These are phyloP conservation scores for Testicularia cyperi DNA, from an alignment of 1,284 basidiomycete species.

Conservation along the genomic window DNA sequence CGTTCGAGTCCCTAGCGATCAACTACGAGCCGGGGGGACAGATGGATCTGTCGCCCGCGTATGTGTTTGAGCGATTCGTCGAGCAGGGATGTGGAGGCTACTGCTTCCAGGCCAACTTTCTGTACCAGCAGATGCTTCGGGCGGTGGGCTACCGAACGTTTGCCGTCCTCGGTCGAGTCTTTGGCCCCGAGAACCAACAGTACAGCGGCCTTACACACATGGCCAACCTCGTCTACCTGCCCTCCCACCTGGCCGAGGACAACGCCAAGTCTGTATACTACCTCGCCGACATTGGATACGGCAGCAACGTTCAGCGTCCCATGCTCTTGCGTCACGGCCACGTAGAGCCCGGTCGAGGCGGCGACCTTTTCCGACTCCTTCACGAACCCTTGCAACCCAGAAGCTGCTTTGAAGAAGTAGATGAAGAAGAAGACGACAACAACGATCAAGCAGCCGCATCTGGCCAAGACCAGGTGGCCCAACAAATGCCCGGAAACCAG, in stretches of 20 bases:
- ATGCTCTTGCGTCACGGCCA: constrained; percentile 18
- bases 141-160: constrained; percentile 11
- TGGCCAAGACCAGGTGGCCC: not conserved
- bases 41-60: constrained; percentile 2
- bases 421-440: not conserved
- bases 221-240: constrained; percentile 17
- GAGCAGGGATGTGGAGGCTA: constrained; percentile 10
- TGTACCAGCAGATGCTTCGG: constrained; percentile 21
- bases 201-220: constrained; percentile 15
- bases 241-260: constrained; percentile 5
- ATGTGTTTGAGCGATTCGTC: constrained; percentile 16
- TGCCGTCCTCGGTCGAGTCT: constrained; percentile 20
- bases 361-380: constrained; percentile 8
- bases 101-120: constrained; percentile 29
- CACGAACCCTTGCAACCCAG: constrained; percentile 2
- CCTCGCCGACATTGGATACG: constrained; percentile 26
- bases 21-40: constrained; percentile 20
- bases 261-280: constrained; percentile 11
- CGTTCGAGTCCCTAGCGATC: constrained; percentile 32
- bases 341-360: constrained; percentile 12
- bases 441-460: not conserved
- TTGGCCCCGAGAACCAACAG: constrained; percentile 3
- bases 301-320: constrained; percentile 13
- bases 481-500: not conserved
- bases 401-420: constrained; percentile 3